Percentiles rank a stretch among this genome's conserved stretches.
These are phyloP conservation scores for Allodekkera sacchari DNA, from an alignment of 805 yeast species.

Conservation along the genomic window DNA sequence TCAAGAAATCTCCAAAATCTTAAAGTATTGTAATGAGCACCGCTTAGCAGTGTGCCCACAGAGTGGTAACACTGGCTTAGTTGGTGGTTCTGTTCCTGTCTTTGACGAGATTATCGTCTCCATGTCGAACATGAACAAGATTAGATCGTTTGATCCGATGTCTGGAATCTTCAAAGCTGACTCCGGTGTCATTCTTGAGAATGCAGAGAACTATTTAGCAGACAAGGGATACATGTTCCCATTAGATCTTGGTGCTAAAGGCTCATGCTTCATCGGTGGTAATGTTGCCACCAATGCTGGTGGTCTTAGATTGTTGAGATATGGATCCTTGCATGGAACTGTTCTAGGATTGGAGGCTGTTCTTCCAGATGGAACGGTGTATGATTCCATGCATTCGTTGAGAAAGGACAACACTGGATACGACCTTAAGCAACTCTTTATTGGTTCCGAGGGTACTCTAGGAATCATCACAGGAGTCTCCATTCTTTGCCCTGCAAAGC, in stretches of 20 bases:
- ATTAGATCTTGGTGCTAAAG: slow-evolving; percentile 91
- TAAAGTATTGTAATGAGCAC: slow-evolving; percentile 72
- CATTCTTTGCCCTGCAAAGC: slow-evolving; percentile 82
- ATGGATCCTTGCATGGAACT: slow-evolving; percentile 88
- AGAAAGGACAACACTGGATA: slow-evolving; percentile 95
- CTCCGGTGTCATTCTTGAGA: slow-evolving; percentile 84
- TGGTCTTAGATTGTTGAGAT: slow-evolving; percentile 77
- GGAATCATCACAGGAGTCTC: slow-evolving; percentile 90
- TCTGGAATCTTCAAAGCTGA: slow-evolving; percentile 85
- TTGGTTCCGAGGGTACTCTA: slow-evolving; percentile 89
- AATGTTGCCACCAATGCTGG: slow-evolving; percentile 95
- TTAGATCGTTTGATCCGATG: slow-evolving; percentile 72
- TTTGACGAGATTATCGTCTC: slow-evolving; percentile 84
- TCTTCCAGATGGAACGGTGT: slow-evolving; percentile 79
- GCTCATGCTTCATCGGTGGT: slow-evolving; percentile 94
- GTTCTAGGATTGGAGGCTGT: slow-evolving; percentile 90
- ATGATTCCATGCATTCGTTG: slow-evolving; percentile 73
- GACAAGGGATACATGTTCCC: slow-evolving; percentile 90
- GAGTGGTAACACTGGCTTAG: slow-evolving; percentile 95
- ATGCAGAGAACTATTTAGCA: slow-evolving; percentile 68
- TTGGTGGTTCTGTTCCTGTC: slow-evolving; percentile 89
- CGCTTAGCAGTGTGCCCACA: slow-evolving; percentile 87
- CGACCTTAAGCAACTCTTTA: slow-evolving; percentile 84
- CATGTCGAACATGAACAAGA: slow-evolving; percentile 59
- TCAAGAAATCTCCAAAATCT: slow-evolving; percentile 65